phyloP scores from a whole-genome alignment of 768 basidiomycete species.

The Gymnopilus dilepis region DNA sequence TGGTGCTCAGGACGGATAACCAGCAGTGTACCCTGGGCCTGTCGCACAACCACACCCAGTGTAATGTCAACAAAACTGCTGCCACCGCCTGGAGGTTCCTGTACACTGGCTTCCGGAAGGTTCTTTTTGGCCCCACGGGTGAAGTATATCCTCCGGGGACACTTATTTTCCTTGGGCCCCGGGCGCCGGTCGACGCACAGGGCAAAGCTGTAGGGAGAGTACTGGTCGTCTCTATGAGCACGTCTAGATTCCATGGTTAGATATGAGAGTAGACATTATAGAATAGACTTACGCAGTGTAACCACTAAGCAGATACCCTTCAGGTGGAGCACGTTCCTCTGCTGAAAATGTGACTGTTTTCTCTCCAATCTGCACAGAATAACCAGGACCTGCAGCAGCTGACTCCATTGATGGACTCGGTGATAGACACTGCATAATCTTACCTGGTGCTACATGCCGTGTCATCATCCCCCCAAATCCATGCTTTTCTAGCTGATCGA shows the following conservation, averaged over 20 bases:
- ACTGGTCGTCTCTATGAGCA: not conserved
- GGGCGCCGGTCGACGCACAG: not conserved
- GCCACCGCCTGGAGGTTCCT: not conserved
- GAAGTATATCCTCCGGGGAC: too few relatives aligned
- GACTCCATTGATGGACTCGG: too few relatives aligned
- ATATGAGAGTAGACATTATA: not conserved
- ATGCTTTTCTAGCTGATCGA: not conserved
- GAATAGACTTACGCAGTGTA: not conserved
- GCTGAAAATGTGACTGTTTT: not conserved
- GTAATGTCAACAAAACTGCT: constrained; percentile 1
- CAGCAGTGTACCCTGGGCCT: not conserved
- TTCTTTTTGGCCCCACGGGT: too few relatives aligned
- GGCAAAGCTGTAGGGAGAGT: not conserved
- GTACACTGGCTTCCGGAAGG: too few relatives aligned
- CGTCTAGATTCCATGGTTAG: not conserved
- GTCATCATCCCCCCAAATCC: not conserved
- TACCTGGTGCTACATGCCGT: not conserved
- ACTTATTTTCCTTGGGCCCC: too few relatives aligned
- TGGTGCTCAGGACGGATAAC: not conserved
- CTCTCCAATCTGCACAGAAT: not conserved
- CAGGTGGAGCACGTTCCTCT: not conserved
- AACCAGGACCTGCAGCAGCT: not conserved
- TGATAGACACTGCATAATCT: not conserved
- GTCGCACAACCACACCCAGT: not conserved
- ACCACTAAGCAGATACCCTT: not conserved